These are phyloP conservation scores for Aquilaria agallochum DNA, from an alignment of 441 rosid genomes.

Conservation along the genomic window DNA sequence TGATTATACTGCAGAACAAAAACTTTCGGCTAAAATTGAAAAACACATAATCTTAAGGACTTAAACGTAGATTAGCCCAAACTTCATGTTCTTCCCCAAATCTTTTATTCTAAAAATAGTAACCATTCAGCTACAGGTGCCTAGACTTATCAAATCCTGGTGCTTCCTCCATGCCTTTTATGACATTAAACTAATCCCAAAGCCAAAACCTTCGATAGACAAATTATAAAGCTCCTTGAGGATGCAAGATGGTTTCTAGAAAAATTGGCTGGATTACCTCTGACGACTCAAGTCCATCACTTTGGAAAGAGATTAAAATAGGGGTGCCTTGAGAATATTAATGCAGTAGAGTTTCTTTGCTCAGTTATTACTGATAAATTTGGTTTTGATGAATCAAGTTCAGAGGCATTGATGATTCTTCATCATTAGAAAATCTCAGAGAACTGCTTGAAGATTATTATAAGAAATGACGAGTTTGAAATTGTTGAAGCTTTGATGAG, in stretches of 20 bases:
- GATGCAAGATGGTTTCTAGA: constrained; percentile 29
- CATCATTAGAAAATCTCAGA: constrained; percentile 25
- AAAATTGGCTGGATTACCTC: constrained; percentile 24
- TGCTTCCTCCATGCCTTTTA: constrained; percentile 41
- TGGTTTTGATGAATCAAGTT: constrained; percentile 20
- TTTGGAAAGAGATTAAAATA: constrained; percentile 31
- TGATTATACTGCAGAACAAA: too few species aligned
- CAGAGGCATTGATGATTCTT: constrained; percentile 44
- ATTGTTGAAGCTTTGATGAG: constrained; percentile 27
- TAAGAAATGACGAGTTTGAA: constrained; percentile 7
- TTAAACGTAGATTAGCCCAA: too few species aligned
- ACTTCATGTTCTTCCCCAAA: too few species aligned
- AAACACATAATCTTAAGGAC: too few species aligned
- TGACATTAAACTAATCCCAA: constrained; percentile 47
- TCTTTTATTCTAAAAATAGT: too few species aligned
- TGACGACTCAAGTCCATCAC: constrained; percentile 33
- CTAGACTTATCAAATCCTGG: constrained; percentile 54
- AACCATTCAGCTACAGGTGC: too few species aligned
- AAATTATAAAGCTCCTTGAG: constrained; percentile 32
- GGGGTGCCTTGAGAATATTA: constrained; percentile 24
- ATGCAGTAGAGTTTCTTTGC: constrained; percentile 39
- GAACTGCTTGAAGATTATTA: constrained; percentile 19
- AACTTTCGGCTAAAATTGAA: too few species aligned
- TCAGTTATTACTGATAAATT: constrained; percentile 24
- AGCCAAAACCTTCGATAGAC: constrained; percentile 36